These are phyloP conservation scores for Hirschioporus abietinus DNA, from an alignment of 768 basidiomycete species.

Conservation along the genomic window DNA sequence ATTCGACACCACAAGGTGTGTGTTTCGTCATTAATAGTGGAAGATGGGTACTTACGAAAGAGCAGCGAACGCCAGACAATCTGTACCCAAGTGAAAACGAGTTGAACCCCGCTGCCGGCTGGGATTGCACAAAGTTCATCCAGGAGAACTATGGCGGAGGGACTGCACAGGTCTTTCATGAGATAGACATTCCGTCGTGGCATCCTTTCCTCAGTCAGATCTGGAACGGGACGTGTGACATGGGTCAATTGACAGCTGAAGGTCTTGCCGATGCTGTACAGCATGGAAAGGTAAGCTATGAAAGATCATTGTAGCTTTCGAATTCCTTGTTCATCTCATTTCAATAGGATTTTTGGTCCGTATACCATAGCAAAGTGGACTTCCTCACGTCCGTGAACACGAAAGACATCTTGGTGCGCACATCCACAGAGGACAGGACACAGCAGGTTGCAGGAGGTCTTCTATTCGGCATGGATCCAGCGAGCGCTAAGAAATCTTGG, in stretches of 20 bases:
- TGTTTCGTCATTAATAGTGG: neutral
- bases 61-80: conserved; percentile 45
- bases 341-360: conserved; percentile 40
- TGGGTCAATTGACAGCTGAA: conserved; percentile 41
- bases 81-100: conserved; percentile 37
- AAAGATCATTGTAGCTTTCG: neutral
- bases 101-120: conserved; percentile 32
- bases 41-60: neutral
- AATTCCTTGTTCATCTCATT: neutral
- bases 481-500: conserved; percentile 26
- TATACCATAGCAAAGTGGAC: conserved; percentile 32
- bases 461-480: conserved; percentile 40
- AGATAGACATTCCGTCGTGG: conserved; percentile 31
- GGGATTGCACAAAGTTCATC: conserved; percentile 35
- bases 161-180: conserved; percentile 33
- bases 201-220: conserved; percentile 40
- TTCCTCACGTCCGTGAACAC: conserved; percentile 32
- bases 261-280: conserved; percentile 37
- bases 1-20: conserved; percentile 45
- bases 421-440: conserved; percentile 41
- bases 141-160: conserved; percentile 36
- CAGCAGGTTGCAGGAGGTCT: conserved; percentile 42
- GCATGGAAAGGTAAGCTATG: conserved; percentile 34
- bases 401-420: conserved; percentile 37
- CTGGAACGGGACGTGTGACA: conserved; percentile 45